Percentiles rank a stretch among this genome's conserved stretches.
Evolutionary conservation across 805 yeast genomes (phyloP).

Genomic region (Kockiozyma suomiensis): DNA sequence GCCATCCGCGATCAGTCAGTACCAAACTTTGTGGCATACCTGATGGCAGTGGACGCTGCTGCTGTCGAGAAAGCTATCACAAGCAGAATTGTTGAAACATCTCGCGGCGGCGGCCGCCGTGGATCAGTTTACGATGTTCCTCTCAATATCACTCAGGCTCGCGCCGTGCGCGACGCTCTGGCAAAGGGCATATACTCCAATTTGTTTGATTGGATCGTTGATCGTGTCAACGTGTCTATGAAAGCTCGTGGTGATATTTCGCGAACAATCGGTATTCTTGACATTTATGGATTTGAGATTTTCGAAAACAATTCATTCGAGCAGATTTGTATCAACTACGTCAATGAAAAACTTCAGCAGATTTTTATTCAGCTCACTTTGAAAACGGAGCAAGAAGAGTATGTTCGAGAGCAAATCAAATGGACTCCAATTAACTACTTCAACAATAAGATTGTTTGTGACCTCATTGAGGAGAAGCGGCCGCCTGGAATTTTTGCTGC

Average conservation of each 20-base stretch:
- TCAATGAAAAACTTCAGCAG: constrained; percentile 95
- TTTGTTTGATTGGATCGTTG: constrained; percentile 95
- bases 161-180: constrained; percentile 88
- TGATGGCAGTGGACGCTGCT: constrained; percentile 75
- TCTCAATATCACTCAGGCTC: constrained; percentile 83
- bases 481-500: constrained; percentile 98
- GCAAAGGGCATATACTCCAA: constrained; percentile 94
- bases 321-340: constrained; percentile 90
- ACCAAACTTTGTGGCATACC: constrained; percentile 91
- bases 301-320: constrained; percentile 95
- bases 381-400: constrained; percentile 97
- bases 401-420: constrained; percentile 88
- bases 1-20: constrained; percentile 81
- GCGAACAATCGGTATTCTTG: constrained; percentile 90
- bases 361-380: constrained; percentile 93
- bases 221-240: constrained; percentile 80
- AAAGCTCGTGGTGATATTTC: constrained; percentile 52
- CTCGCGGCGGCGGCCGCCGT: constrained; percentile 86
- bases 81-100: constrained; percentile 85
- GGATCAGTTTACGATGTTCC: constrained; percentile 96
- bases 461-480: constrained; percentile 86
- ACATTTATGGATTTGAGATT: constrained; percentile 96
- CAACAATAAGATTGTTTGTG: constrained; percentile 95
- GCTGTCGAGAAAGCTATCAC: constrained; percentile 66
- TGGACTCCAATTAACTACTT: constrained; percentile 98